Evolutionary conservation across 106 monocot species (phyloP), one percentile per base, ranked within the genome.

Genomic region (Acorus gramineus): DNA sequence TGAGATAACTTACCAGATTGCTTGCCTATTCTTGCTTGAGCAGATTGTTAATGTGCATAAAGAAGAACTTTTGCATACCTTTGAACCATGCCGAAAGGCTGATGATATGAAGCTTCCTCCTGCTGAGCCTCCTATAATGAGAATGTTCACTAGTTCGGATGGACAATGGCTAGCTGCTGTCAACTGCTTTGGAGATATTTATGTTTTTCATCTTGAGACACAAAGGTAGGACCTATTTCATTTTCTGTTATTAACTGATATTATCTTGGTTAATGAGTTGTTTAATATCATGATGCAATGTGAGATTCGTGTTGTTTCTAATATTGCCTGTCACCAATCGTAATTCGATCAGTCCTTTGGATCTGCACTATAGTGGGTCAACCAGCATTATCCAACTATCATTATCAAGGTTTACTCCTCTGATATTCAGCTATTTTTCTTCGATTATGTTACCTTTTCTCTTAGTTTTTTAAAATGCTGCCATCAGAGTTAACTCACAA

Each of bases 151-250:
- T 11, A 98, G 96, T 59, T 65, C 69, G 11, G 88, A 98, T 69
- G 91, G 91, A 14, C 87, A 98, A 73, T 98, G 96, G 96, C 57
- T 98, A 59, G 91, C 87, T 65, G 85, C 96, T 42, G 60, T 81
- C 71, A 98, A 85, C 75, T 98, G 87, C 68, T 91, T 77, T 73
- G 96, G 96, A 56, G 96, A 98, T 67, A 88, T 98, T 48, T 92
- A 98, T 59, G 51, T 98, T 61, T 92, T 98, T 66, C 87, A 92
- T 61, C 77, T 98, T 6, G 96, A 98, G 75, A 83, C 65, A 53
- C 63, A 85, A 46, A 91, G 85, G 96, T 92, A 63, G 28, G 59
- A 55, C 59, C 49, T 44, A 11, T 44, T 14, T 7, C 58, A 46
- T 47, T n/a, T 50, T n/a, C 47, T 8, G 52, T 46, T 28, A 28